Evolutionary conservation across 805 yeast species (phyloP).

Genomic region (Barnettozyma botsteinii): DNA sequence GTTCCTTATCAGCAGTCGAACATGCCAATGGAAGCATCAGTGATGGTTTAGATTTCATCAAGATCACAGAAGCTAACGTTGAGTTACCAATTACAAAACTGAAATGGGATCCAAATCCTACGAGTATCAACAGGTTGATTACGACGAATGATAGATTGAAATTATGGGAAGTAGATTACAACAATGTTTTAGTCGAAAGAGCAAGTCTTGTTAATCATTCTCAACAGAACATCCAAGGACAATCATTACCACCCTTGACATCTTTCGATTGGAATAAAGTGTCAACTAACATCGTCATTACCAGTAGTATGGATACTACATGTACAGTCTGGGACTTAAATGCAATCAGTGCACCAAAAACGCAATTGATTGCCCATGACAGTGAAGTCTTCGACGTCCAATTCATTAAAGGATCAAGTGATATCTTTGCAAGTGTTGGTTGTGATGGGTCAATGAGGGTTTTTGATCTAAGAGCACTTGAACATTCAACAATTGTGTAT

Average conservation of each 20-base stretch:
- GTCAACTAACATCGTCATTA: constrained; percentile 66
- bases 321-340: constrained; percentile 93
- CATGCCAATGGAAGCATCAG: constrained; percentile 22
- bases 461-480: constrained; percentile 82
- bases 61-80: constrained; percentile 46
- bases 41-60: constrained; percentile 37
- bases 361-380: constrained; percentile 95
- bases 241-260: constrained; percentile 75
- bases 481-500: constrained; percentile 91
- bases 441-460: constrained; percentile 93
- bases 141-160: constrained; percentile 70
- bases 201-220: constrained; percentile 36
- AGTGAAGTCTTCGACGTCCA: constrained; percentile 90
- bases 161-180: constrained; percentile 47
- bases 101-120: constrained; percentile 59
- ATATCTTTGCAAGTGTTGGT: constrained; percentile 87
- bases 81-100: constrained; percentile 67
- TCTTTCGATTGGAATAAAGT: constrained; percentile 87
- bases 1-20: constrained; percentile 23
- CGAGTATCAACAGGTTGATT: constrained; percentile 42
- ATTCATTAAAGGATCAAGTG: constrained; percentile 66
- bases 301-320: constrained; percentile 91
- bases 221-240: constrained; percentile 34
- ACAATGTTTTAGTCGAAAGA: constrained; percentile 32
- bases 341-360: constrained; percentile 62